phyloP scores from a whole-genome alignment of 805 yeast genomes.

The Scheffersomyces lignosus region DNA sequence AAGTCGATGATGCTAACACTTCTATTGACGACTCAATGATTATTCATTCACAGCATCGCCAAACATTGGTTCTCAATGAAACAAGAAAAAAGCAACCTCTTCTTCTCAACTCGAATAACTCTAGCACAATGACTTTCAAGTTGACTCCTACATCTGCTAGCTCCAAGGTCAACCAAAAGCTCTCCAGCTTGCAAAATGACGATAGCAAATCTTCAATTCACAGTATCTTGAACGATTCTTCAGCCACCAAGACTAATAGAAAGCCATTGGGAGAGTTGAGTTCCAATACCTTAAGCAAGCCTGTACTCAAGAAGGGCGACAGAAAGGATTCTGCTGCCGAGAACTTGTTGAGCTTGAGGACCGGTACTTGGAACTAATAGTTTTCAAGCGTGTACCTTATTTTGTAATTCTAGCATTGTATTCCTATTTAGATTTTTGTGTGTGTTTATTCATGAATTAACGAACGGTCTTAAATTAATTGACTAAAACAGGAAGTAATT shows the following conservation, averaged over 20 bases:
- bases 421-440: too few relatives aligned
- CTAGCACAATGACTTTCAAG: conserved; percentile 37
- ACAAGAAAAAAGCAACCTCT: conserved; percentile 38
- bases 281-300: conserved; percentile 11
- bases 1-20: conserved; percentile 14
- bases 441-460: too few relatives aligned
- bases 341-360: conserved; percentile 39
- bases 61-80: conserved; percentile 17
- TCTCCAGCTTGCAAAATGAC: conserved; percentile 21
- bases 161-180: conserved; percentile 26
- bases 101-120: conserved; percentile 25
- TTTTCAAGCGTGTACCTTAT: conserved; percentile 4
- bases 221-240: conserved; percentile 6
- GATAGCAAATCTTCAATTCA: conserved; percentile 4
- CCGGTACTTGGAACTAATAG: conserved; percentile 31
- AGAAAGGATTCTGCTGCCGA: conserved; percentile 23
- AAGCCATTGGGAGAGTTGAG: conserved; percentile 27
- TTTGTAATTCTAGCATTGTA: too few relatives aligned
- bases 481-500: too few relatives aligned
- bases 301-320: conserved; percentile 6
- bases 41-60: conserved; percentile 4
- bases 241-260: conserved; percentile 19
- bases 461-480: too few relatives aligned
- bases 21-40: conserved; percentile 16
- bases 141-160: conserved; percentile 24